Evolutionary conservation across 441 rosid species (phyloP), one percentile per base, ranked within the genome.

Genomic region (Pelargonium citronellum): DNA sequence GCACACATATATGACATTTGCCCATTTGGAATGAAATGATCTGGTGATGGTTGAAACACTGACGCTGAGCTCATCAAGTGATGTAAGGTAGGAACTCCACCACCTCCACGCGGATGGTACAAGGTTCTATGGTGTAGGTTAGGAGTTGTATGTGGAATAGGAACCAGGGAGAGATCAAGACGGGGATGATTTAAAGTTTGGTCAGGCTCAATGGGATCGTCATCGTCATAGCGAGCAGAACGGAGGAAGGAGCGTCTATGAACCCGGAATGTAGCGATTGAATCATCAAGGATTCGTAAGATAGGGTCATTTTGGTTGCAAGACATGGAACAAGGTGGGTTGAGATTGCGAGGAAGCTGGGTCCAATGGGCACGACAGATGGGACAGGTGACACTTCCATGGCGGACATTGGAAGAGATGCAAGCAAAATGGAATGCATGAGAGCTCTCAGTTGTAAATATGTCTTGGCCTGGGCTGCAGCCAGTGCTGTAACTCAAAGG

Each of bases 291-390:
- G 71, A 89, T 87, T 16, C 77, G 91, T 57, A 88, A 75, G 78
- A 88, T 68, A 10, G 96, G 92, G 70, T 89, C 96, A 1, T 70
- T 72, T 71, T 69, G 88, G 83, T 81, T 82, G 86, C 79, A 71
- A 24, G 87, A 71, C n/a, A 83, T 76, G 77, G 89, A 74, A 68
- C 82, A 84, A 0, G 77, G 80, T 0, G 77, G 83, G 74, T 79
- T 79, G 41, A 87, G 76, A 75, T 78, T 80, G 89, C 89, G 91
- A 3, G 97, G 96, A 67, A 89, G 93, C 77, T 87, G 94, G 57
- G 97, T 89, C 96, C 97, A 91, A 69, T 82, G 89, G 43, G 97
- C 91, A 16, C 97, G 94, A 68, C 97, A 91, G 76, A 91, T 85
- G 24, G 96, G 97, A 76, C 97, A 91, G 79, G 88, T 88, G 67